Evolutionary conservation across 2,329 filamentous ascomycete species (phyloP).

Genomic region (Boeremia lycopersici): DNA sequence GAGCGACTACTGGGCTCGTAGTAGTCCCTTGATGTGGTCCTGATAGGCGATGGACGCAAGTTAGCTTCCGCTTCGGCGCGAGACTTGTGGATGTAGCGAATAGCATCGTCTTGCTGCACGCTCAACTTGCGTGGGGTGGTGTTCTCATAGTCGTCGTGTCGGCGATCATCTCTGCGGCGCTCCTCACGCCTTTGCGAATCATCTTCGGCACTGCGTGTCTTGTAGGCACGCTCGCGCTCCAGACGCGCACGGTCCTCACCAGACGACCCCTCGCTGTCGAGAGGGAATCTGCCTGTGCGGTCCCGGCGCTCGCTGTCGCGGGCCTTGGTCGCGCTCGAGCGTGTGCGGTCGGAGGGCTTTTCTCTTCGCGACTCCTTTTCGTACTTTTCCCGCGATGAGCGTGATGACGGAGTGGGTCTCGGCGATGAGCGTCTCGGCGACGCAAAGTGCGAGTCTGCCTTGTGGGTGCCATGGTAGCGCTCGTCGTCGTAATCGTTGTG

Average conservation of each 20-base stretch:
- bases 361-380: slow-evolving; percentile 38
- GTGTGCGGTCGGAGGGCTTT: slow-evolving; percentile 42
- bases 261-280: slow-evolving; percentile 42
- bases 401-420: slow-evolving; percentile 34
- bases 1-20: slow-evolving; percentile 36
- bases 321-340: slow-evolving; percentile 47
- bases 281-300: slow-evolving; percentile 46
- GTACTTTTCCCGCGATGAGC: slow-evolving; percentile 28
- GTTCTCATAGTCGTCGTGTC: slow-evolving; percentile 24
- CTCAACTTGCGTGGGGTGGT: slow-evolving; percentile 34
- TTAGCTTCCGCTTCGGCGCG: slow-evolving; percentile 34
- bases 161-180: slow-evolving; percentile 20
- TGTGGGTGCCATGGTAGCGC: slow-evolving; percentile 47
- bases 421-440: slow-evolving; percentile 29
- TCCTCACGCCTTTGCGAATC: slow-evolving; percentile 16
- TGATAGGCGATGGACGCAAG: slow-evolving; percentile 33
- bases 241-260: slow-evolving; percentile 41
- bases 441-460: slow-evolving; percentile 39
- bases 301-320: slow-evolving; percentile 46
- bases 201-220: slow-evolving; percentile 33
- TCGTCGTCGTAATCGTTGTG: slow-evolving; percentile 36
- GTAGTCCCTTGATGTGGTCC: slow-evolving; percentile 42
- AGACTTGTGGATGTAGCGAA: slow-evolving; percentile 40
- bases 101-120: slow-evolving; percentile 32
- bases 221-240: slow-evolving; percentile 40